phyloP scores from a whole-genome alignment of 1,284 basidiomycete genomes.

The Ustilago loliicola region DNA sequence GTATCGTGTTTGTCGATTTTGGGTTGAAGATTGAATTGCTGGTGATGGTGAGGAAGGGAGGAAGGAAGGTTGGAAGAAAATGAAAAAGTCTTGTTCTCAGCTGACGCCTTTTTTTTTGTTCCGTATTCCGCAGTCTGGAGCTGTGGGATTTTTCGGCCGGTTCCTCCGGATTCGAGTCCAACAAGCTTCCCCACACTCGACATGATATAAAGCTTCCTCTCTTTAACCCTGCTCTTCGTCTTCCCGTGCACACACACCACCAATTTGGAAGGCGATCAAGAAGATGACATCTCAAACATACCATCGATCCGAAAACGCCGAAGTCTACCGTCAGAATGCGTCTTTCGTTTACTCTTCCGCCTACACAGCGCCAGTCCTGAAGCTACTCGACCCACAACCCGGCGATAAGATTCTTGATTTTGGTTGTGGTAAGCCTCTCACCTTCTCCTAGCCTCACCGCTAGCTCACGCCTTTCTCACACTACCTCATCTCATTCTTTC shows the following conservation, averaged over 20 bases:
- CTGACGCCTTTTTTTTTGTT: constrained; percentile 1
- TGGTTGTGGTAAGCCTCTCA: constrained; percentile 41
- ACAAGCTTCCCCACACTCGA: constrained; percentile 23
- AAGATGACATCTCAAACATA: constrained; percentile 14
- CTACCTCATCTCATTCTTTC: not conserved
- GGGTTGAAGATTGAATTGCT: not conserved
- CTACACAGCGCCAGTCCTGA: constrained; percentile 42
- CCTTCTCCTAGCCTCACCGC: not conserved
- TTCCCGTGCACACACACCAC: not conserved
- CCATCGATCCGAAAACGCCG: constrained; percentile 43
- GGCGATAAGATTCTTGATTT: constrained; percentile 51
- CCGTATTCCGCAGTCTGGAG: constrained; percentile 2
- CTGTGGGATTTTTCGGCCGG: constrained; percentile 2
- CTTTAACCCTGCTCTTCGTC: not conserved
- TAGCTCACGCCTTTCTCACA: not conserved
- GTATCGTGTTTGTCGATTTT: not conserved
- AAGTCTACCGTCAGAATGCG: constrained; percentile 46
- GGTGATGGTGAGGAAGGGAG: constrained; percentile 11
- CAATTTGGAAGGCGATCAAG: not conserved
- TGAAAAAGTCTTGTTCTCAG: not conserved
- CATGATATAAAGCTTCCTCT: not conserved
- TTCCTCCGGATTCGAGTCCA: constrained; percentile 16
- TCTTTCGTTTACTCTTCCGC: constrained; percentile 53
- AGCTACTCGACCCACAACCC: constrained; percentile 43
- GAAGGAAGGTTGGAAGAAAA: not conserved